phyloP scores from a whole-genome alignment of 345 rosid genomes.

The Ceriops tagal region DNA sequence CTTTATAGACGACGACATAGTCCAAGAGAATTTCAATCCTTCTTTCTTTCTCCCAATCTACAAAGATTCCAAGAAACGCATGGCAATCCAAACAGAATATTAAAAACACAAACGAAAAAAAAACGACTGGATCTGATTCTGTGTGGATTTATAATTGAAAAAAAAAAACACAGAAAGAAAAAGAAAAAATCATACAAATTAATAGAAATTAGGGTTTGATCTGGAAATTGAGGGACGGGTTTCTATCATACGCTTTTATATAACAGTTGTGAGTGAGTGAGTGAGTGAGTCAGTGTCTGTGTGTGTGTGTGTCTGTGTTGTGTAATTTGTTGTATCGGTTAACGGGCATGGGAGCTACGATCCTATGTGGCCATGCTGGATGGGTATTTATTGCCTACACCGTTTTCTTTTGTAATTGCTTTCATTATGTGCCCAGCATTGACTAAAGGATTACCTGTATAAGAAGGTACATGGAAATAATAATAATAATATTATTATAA shows the following conservation, averaged over 20 bases:
- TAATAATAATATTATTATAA: too few relatives aligned
- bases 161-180: neutral
- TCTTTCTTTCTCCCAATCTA: neutral
- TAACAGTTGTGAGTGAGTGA: too few relatives aligned
- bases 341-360: too few relatives aligned
- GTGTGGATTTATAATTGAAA: neutral
- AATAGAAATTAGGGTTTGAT: slow-evolving; percentile 9
- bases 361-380: too few relatives aligned
- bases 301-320: too few relatives aligned
- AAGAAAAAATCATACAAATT: neutral
- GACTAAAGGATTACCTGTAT: too few relatives aligned
- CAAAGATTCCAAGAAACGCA: neutral
- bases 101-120: too few relatives aligned
- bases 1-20: slow-evolving; percentile 86
- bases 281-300: too few relatives aligned
- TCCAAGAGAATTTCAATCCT: neutral
- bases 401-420: neutral
- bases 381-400: neutral
- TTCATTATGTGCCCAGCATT: neutral
- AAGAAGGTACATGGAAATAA: too few relatives aligned
- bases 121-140: neutral
- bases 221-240: neutral
- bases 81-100: too few relatives aligned
- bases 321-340: too few relatives aligned
- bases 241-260: too few relatives aligned